phyloP scores from a whole-genome alignment of 805 yeast species.

The Starmera caribaea region DNA sequence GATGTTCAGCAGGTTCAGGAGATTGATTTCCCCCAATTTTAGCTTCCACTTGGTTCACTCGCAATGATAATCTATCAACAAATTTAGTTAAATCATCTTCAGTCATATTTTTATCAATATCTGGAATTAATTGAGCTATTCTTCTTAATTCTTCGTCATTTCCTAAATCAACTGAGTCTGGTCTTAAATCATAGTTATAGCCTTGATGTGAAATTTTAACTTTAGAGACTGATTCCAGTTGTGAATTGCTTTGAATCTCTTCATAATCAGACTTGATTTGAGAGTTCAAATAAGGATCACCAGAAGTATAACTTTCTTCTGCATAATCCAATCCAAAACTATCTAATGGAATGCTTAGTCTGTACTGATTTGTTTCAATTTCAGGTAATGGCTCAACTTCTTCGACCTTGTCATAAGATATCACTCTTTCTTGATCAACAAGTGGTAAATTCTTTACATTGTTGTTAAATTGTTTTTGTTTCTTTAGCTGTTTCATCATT shows the following conservation, averaged over 20 bases:
- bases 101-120: constrained; percentile 4
- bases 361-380: constrained; percentile 17
- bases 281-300: background rate
- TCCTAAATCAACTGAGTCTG: too few relatives aligned
- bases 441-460: background rate
- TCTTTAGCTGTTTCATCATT: constrained; percentile 4
- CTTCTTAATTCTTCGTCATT: too few relatives aligned
- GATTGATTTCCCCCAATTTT: constrained; percentile 8
- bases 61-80: constrained; percentile 24
- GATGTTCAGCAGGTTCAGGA: constrained; percentile 7
- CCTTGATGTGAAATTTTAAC: too few relatives aligned
- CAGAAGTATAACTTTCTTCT: background rate
- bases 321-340: constrained; percentile 9
- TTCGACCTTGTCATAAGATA: constrained; percentile 12
- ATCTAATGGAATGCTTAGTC: constrained; percentile 17
- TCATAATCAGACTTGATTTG: background rate
- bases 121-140: background rate
- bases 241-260: too few relatives aligned
- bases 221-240: too few relatives aligned
- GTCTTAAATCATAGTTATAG: too few relatives aligned
- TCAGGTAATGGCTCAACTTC: constrained; percentile 13
- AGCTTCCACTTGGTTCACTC: constrained; percentile 14
- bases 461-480: background rate
- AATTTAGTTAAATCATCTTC: constrained; percentile 24
- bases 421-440: constrained; percentile 8